Conservation (phyloP, 768 basidiomycete species). For the Dentipellis fragilis region DNA sequence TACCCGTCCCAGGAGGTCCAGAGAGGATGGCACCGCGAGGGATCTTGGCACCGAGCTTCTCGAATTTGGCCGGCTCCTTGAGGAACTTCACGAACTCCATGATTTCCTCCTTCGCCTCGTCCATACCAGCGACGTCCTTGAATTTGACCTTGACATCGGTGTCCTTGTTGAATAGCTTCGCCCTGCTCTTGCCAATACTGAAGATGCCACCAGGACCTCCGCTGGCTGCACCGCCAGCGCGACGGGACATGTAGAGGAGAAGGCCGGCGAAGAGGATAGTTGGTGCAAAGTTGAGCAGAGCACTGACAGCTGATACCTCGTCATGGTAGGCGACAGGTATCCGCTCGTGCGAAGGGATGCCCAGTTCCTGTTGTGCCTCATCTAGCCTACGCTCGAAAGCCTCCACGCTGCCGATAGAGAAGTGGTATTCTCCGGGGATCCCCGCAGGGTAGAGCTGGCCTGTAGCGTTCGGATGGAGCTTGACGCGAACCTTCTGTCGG, state of each 20-base stretch:
- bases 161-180: constrained; percentile 95
- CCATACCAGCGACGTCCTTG: constrained; percentile 98
- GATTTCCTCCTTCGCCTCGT: constrained; percentile 99
- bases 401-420: constrained; percentile 96
- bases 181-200: constrained; percentile 91
- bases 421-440: constrained; percentile 64
- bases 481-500: constrained; percentile 81
- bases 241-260: constrained; percentile 76
- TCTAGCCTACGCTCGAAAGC: constrained; percentile 94
- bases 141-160: constrained; percentile 90
- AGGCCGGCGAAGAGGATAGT: constrained; percentile 87
- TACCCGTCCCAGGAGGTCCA: constrained; percentile 95
- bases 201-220: constrained; percentile 85
- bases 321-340: constrained; percentile 97
- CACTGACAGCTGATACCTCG: constrained; percentile 77
- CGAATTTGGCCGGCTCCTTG: constrained; percentile 90
- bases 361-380: constrained; percentile 85
- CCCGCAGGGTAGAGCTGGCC: constrained; percentile 65
- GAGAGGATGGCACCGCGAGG: constrained; percentile 92
- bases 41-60: constrained; percentile 95
- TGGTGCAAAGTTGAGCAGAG: constrained; percentile 87
- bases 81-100: constrained; percentile 99
- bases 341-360: constrained; percentile 84
- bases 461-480: constrained; percentile 84
- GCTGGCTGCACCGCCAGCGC: constrained; percentile 49